These are phyloP conservation scores for Penicillium angulare DNA, from an alignment of 495 filamentous ascomycete genomes.

Conservation along the genomic window DNA sequence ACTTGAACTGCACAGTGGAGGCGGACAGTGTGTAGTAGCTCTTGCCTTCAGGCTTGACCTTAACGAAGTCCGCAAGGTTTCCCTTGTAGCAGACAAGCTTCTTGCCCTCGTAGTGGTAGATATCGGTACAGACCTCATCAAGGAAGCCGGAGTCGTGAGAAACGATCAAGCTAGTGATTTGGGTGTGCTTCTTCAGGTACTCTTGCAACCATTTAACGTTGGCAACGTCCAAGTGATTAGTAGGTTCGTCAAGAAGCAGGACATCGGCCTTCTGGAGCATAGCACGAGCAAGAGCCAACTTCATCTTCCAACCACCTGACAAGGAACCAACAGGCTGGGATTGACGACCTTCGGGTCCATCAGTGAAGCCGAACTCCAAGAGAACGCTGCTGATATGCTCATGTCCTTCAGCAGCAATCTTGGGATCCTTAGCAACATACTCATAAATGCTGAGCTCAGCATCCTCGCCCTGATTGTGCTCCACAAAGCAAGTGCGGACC, in stretches of 20 bases:
- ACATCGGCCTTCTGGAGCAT: constrained; percentile 98
- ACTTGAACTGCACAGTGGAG: constrained; percentile 91
- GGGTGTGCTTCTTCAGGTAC: constrained; percentile 91
- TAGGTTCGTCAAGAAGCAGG: constrained; percentile 94
- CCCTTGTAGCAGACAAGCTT: constrained; percentile 94
- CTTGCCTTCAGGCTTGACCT: constrained; percentile 92
- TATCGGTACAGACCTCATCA: constrained; percentile 95
- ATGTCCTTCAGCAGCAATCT: constrained; percentile 66
- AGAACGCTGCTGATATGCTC: constrained; percentile 83
- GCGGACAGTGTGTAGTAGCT: constrained; percentile 97
- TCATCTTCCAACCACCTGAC: constrained; percentile 99
- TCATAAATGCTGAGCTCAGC: constrained; percentile 93
- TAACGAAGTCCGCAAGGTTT: constrained; percentile 90
- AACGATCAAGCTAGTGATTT: constrained; percentile 97
- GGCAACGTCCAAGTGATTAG: constrained; percentile 95
- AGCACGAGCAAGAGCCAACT: constrained; percentile 91
- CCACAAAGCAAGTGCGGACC: constrained; percentile 94
- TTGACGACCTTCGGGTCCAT: constrained; percentile 85
- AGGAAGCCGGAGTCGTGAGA: constrained; percentile 97
- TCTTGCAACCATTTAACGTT: constrained; percentile 96
- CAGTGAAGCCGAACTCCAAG: constrained; percentile 87
- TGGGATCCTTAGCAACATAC: constrained; percentile 82
- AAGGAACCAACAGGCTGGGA: constrained; percentile 85
- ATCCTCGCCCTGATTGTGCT: constrained; percentile 98
- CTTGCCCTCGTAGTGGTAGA: constrained; percentile 99